Percentiles rank a stretch among this genome's conserved stretches.
phyloP scores from a whole-genome alignment of 225 moss, liverwort and hornwort species.

The Bryum argenteum region DNA sequence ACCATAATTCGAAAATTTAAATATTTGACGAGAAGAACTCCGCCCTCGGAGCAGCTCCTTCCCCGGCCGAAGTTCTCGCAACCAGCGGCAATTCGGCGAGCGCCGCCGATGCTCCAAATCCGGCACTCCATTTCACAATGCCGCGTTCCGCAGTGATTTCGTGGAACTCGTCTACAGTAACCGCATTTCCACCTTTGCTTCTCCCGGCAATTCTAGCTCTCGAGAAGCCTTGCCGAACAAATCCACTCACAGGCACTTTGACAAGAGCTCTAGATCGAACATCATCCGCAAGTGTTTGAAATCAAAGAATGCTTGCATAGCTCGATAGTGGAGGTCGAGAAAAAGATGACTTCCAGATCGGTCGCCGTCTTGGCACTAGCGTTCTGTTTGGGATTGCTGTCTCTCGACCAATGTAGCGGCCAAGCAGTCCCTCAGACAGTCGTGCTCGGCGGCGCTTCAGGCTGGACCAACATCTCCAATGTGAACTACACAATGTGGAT shows the following conservation, averaged over 20 bases:
- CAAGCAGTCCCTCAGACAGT: conserved; percentile 20
- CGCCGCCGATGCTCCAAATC: conserved; percentile 5
- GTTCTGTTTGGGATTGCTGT: background rate
- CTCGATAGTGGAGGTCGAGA: background rate
- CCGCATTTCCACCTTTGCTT: no score
- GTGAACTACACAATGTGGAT: conserved; percentile 39
- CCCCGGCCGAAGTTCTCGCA: background rate
- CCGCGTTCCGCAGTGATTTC: background rate
- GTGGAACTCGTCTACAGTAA: background rate
- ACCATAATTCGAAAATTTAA: no score
- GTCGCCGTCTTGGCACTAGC: background rate
- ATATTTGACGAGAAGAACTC: no score
- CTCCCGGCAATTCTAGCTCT: background rate
- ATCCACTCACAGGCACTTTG: background rate
- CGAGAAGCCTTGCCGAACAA: background rate
- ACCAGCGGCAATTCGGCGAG: background rate
- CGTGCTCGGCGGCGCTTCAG: conserved; percentile 20
- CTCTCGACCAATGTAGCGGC: conserved; percentile 29
- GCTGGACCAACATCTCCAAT: conserved; percentile 28
- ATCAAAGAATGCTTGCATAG: background rate
- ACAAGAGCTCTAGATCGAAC: background rate
- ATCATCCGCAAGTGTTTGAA: no score
- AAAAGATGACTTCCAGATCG: conserved; percentile 29
- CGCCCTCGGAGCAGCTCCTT: background rate
- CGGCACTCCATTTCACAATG: conserved; percentile 7